These are phyloP conservation scores for Phoenix dactylifera DNA, from an alignment of 176 grass and related monocot species.

Conservation along the genomic window DNA sequence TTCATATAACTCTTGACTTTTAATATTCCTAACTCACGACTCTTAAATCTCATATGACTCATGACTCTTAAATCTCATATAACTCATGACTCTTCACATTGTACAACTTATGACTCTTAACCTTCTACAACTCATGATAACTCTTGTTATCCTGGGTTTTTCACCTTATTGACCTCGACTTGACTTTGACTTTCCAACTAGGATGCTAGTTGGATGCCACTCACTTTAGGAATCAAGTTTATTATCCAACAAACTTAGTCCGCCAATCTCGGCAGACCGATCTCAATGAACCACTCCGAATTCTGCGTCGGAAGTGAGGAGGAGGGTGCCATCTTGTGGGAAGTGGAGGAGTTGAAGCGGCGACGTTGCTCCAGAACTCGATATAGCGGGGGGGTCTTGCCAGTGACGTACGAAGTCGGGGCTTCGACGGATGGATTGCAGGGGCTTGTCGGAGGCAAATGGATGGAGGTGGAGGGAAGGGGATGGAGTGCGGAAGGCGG, in stretches of 20 bases:
- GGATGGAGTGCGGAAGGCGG: neutral
- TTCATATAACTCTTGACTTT: no score
- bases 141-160: no score
- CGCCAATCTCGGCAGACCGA: conserved; percentile 14
- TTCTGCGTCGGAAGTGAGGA: conserved; percentile 24
- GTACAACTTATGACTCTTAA: no score
- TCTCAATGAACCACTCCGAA: neutral
- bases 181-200: no score
- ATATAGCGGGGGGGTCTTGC: conserved; percentile 75
- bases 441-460: neutral
- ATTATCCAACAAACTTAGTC: conserved; percentile 30
- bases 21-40: no score
- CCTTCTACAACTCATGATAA: no score
- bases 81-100: no score
- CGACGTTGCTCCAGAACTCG: conserved; percentile 94
- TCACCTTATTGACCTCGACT: no score
- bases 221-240: no score
- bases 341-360: conserved; percentile 71
- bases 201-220: no score
- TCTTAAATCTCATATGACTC: no score
- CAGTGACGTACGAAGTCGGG: conserved; percentile 40
- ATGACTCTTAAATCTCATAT: no score
- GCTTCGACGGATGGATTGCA: conserved; percentile 48
- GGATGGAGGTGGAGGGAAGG: neutral
- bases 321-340: conserved; percentile 53